Evolutionary conservation across 1,139 yeast genomes (phyloP).

Genomic region (Suhomyces bokatorum): DNA sequence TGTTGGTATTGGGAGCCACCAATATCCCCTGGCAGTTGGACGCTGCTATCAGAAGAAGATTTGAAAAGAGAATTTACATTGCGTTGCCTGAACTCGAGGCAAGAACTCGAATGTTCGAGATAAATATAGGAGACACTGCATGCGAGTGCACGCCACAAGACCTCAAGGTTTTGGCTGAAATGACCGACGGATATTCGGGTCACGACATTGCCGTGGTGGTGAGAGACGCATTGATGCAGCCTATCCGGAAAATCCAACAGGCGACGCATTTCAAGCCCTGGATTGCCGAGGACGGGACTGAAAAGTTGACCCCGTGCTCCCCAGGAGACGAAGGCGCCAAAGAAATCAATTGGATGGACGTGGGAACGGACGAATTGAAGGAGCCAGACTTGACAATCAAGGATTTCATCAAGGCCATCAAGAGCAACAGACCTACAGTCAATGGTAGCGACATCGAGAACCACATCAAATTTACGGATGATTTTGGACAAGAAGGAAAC

Average conservation of each 20-base stretch:
- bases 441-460: slow-evolving; percentile 77
- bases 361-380: slow-evolving; percentile 81
- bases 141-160: slow-evolving; percentile 76
- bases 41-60: slow-evolving; percentile 95
- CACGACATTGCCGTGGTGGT: slow-evolving; percentile 97
- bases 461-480: slow-evolving; percentile 86
- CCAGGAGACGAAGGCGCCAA: slow-evolving; percentile 88
- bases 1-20: slow-evolving; percentile 94
- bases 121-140: slow-evolving; percentile 89
- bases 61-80: slow-evolving; percentile 91
- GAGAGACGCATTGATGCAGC: slow-evolving; percentile 97
- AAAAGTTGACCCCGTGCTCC: slow-evolving; percentile 84
- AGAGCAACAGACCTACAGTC: slow-evolving; percentile 92
- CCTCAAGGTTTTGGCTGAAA: slow-evolving; percentile 74
- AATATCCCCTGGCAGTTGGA: slow-evolving; percentile 99
- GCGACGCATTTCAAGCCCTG: slow-evolving; percentile 91
- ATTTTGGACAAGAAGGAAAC: slow-evolving; percentile 97
- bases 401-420: slow-evolving; percentile 91
- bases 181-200: slow-evolving; percentile 98
- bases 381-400: slow-evolving; percentile 90
- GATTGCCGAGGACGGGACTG: slow-evolving; percentile 33
- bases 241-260: slow-evolving; percentile 90
- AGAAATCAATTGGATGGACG: slow-evolving; percentile 93
- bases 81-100: slow-evolving; percentile 93
- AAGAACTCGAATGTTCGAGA: slow-evolving; percentile 88